A percentile compares a stretch with the other conserved stretches of the same genome.
These are phyloP conservation scores for Pleoardoris graminearum DNA, from an alignment of 2,329 filamentous ascomycete species.

Conservation along the genomic window DNA sequence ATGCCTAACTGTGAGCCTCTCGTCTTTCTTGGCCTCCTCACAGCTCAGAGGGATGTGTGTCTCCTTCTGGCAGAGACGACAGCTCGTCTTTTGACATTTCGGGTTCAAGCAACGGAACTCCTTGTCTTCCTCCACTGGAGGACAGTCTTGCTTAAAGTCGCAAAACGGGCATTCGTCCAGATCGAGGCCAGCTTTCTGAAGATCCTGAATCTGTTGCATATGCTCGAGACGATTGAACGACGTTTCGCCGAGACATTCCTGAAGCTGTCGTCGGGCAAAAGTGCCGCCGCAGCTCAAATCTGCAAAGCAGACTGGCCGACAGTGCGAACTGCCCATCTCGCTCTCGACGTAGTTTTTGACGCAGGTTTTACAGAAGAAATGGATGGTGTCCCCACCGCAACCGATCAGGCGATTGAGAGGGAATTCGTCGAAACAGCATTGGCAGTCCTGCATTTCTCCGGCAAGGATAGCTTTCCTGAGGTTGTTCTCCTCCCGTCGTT, in stretches of 20 bases:
- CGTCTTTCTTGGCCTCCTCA: conserved; percentile 64
- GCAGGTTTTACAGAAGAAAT: conserved; percentile 74
- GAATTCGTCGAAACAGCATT: conserved; percentile 71
- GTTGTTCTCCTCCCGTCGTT: conserved; percentile 43
- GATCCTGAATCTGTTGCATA: conserved; percentile 70
- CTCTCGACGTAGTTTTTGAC: conserved; percentile 66
- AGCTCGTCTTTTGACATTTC: conserved; percentile 61
- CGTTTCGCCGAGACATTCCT: conserved; percentile 61
- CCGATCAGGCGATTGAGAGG: conserved; percentile 69
- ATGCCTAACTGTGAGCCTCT: conserved; percentile 64
- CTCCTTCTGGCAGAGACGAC: conserved; percentile 63
- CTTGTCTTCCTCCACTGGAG: conserved; percentile 66
- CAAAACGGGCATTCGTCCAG: conserved; percentile 81
- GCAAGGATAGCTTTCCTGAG: conserved; percentile 27
- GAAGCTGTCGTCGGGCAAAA: conserved; percentile 62
- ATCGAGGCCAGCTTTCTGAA: conserved; percentile 71
- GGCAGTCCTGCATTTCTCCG: conserved; percentile 64
- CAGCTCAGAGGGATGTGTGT: conserved; percentile 76
- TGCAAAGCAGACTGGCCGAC: conserved; percentile 72
- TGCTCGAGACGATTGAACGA: conserved; percentile 66
- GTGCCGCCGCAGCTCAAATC: conserved; percentile 59
- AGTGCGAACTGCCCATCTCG: conserved; percentile 70
- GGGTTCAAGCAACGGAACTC: conserved; percentile 74
- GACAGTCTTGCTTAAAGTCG: conserved; percentile 75
- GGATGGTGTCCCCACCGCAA: conserved; percentile 62